Percentiles rank a stretch among this genome's conserved stretches.
Conservation (phyloP, 2,329 filamentous ascomycete species). For the Emmonsiellopsis sp. region DNA sequence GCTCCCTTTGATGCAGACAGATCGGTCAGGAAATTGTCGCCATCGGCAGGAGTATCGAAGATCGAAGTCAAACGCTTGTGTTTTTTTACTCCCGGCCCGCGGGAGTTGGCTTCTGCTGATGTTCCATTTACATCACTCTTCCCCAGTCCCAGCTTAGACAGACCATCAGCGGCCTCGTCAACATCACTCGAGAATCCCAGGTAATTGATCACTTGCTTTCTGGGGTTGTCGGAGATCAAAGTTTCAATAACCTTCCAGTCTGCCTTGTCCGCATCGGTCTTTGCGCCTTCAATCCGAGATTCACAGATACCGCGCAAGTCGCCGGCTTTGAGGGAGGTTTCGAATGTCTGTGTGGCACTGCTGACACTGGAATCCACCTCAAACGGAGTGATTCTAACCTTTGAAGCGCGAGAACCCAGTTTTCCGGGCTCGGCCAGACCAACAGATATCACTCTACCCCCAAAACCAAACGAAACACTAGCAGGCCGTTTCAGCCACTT, state of each 20-base stretch:
- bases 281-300: slow-evolving; percentile 62
- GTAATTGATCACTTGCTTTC: slow-evolving; percentile 76
- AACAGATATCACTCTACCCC: slow-evolving; percentile 80
- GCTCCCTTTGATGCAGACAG: slow-evolving; percentile 81
- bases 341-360: slow-evolving; percentile 76
- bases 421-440: slow-evolving; percentile 52
- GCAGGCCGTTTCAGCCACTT: slow-evolving; percentile 82
- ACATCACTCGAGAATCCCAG: slow-evolving; percentile 68
- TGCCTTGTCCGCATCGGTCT: slow-evolving; percentile 82
- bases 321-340: slow-evolving; percentile 67
- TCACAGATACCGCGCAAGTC: slow-evolving; percentile 73
- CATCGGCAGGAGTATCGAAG: slow-evolving; percentile 64
- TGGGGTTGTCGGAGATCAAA: slow-evolving; percentile 73
- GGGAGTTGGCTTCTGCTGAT: slow-evolving; percentile 37
- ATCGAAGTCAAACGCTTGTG: slow-evolving; percentile 63
- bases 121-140: slow-evolving; percentile 36
- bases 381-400: slow-evolving; percentile 76
- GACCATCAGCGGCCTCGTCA: slow-evolving; percentile 38
- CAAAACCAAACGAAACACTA: slow-evolving; percentile 88
- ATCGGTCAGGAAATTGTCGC: slow-evolving; percentile 77
- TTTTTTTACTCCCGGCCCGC: slow-evolving; percentile 41
- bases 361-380: slow-evolving; percentile 78
- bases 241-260: slow-evolving; percentile 95
- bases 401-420: slow-evolving; percentile 54
- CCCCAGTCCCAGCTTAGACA: slow-evolving; percentile 32